A percentile compares a stretch with the other conserved stretches of the same genome.
Evolutionary conservation across 2,329 filamentous ascomycete species (phyloP).

Genomic region (Shiraia bambusicola): DNA sequence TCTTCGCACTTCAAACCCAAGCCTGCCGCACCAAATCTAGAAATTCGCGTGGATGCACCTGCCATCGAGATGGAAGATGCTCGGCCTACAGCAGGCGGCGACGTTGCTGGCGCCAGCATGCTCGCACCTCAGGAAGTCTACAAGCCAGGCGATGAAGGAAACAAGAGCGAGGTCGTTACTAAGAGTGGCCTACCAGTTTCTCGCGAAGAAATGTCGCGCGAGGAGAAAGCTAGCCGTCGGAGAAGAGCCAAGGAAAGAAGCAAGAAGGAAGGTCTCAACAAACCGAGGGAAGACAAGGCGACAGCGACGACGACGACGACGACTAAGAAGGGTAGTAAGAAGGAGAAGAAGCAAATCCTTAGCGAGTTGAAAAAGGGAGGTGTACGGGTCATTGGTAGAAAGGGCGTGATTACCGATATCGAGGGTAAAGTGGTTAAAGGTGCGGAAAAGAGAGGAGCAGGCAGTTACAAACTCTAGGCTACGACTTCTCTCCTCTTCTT

Average conservation of each 20-base stretch:
- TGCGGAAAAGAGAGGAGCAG: constrained; percentile 27
- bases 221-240: constrained; percentile 76
- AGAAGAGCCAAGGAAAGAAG: constrained; percentile 84
- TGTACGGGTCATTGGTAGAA: constrained; percentile 57
- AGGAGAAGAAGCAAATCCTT: constrained; percentile 60
- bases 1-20: constrained; percentile 97
- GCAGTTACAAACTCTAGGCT: constrained; percentile 37
- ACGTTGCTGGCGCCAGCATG: constrained; percentile 67
- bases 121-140: constrained; percentile 96
- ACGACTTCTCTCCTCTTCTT: too few species aligned
- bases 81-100: constrained; percentile 78
- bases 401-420: constrained; percentile 80
- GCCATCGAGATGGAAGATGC: constrained; percentile 94
- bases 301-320: constrained; percentile 55
- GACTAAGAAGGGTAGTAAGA: constrained; percentile 33
- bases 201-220: constrained; percentile 81
- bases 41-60: constrained; percentile 87
- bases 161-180: constrained; percentile 70
- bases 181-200: constrained; percentile 77
- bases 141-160: constrained; percentile 69
- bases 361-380: constrained; percentile 67
- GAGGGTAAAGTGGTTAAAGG: constrained; percentile 71
- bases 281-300: constrained; percentile 39
- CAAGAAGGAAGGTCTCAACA: constrained; percentile 64
- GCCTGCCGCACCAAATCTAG: constrained; percentile 75